Percentiles rank a stretch among this genome's conserved stretches.
Evolutionary conservation across 345 rosid species (phyloP).

Genomic region (Erodium maritimum): DNA sequence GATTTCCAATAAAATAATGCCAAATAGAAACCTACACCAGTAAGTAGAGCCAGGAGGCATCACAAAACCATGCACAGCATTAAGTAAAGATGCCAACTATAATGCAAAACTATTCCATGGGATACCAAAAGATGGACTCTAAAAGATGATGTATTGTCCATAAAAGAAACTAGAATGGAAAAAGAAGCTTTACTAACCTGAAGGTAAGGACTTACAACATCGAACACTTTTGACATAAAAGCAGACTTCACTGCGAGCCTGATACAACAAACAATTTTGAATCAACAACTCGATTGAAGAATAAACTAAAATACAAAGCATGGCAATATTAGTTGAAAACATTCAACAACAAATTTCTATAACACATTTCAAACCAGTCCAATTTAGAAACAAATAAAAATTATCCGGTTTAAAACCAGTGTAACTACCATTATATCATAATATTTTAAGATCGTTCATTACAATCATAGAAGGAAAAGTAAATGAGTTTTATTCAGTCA

Average conservation of each 20-base stretch:
- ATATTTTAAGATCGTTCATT: not conserved
- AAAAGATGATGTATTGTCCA: too few species aligned
- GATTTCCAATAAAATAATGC: too few species aligned
- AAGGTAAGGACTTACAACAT: constrained; percentile 40
- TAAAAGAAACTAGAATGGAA: too few species aligned
- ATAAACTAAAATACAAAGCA: not conserved
- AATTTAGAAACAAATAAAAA: not conserved
- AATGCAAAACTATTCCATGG: too few species aligned
- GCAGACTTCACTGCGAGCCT: constrained; percentile 47
- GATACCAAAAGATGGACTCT: too few species aligned
- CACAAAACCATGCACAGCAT: not conserved
- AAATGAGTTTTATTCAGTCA: too few species aligned
- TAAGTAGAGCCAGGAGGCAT: not conserved
- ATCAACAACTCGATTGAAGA: not conserved
- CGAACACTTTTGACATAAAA: constrained; percentile 31
- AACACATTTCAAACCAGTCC: not conserved
- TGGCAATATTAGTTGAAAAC: not conserved
- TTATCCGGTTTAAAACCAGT: not conserved
- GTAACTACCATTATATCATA: not conserved
- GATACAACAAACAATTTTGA: constrained; percentile 15
- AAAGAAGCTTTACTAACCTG: constrained; percentile 35
- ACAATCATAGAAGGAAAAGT: not conserved
- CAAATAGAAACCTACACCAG: too few species aligned
- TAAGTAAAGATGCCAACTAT: not conserved
- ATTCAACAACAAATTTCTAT: too few species aligned